A percentile compares a stretch with the other conserved stretches of the same genome.
These are phyloP conservation scores for Ascochyta fabae DNA, from an alignment of 2,329 filamentous ascomycete genomes.

Conservation along the genomic window DNA sequence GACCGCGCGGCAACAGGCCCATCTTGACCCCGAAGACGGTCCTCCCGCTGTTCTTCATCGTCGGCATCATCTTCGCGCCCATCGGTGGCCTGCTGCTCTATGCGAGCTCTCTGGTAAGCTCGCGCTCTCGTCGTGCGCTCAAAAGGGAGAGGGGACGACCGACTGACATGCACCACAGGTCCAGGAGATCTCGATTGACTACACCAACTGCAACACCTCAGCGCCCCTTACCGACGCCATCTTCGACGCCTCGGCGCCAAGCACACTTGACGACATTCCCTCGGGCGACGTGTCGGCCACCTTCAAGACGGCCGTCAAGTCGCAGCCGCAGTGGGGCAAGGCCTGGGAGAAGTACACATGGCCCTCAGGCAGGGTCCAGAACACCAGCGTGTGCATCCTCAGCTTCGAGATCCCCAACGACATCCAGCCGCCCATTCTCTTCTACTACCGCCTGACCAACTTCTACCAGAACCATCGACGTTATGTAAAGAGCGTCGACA, in stretches of 20 bases:
- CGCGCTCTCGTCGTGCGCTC: conserved; percentile 19
- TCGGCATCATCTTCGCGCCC: conserved; percentile 91
- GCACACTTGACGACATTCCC: conserved; percentile 61
- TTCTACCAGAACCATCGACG: conserved; percentile 99
- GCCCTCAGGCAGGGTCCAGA: conserved; percentile 23
- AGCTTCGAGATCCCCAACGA: conserved; percentile 80
- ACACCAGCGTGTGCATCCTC: conserved; percentile 69
- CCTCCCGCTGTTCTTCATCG: conserved; percentile 85
- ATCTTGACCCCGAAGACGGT: conserved; percentile 96
- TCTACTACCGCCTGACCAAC: conserved; percentile 96
- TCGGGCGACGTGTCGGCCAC: conserved; percentile 65
- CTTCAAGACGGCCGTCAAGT: conserved; percentile 66
- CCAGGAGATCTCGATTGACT: conserved; percentile 89
- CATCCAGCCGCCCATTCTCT: conserved; percentile 80
- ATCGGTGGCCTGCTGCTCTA: conserved; percentile 87
- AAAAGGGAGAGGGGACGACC: neutral
- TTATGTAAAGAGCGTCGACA: conserved; percentile 89
- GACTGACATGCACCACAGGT: conserved; percentile 62
- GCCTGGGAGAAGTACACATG: conserved; percentile 48
- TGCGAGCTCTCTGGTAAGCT: conserved; percentile 77
- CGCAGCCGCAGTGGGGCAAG: conserved; percentile 43
- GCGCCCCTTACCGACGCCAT: conserved; percentile 54
- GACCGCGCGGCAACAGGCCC: conserved; percentile 65
- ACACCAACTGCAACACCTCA: conserved; percentile 74
- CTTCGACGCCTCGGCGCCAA: conserved; percentile 21